These are phyloP conservation scores for Centrapalus pauciflorus DNA, from an alignment of 129 eudicot species.

Conservation along the genomic window DNA sequence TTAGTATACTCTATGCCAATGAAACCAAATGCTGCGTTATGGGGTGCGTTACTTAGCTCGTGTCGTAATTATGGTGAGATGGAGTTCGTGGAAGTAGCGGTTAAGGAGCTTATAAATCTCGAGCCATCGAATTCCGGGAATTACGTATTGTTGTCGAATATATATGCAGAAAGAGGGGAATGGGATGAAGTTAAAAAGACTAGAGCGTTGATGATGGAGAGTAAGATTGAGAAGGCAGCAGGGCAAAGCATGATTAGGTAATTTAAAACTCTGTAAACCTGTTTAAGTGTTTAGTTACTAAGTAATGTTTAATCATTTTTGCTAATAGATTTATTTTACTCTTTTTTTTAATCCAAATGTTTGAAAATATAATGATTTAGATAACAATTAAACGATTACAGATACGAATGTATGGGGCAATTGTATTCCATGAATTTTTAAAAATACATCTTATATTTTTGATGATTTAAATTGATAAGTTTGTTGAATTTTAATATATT, in stretches of 20 bases:
- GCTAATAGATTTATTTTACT: no score
- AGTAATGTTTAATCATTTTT: no score
- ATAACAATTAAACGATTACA: no score
- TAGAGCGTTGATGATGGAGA: conserved; percentile 58
- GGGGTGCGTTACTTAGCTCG: conserved; percentile 83
- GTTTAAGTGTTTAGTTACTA: no score
- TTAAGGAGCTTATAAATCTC: conserved; percentile 54
- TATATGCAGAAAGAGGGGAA: conserved; percentile 76
- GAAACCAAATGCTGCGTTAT: conserved; percentile 77
- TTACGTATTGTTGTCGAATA: conserved; percentile 75
- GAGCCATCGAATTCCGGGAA: conserved; percentile 94
- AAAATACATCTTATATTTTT: no score
- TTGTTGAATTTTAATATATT: no score
- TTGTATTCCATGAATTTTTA: no score
- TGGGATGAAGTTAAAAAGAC: conserved; percentile 81
- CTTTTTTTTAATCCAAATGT: no score
- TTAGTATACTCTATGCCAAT: conserved; percentile 54
- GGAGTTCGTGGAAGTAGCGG: conserved; percentile 72
- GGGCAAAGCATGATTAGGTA: conserved; percentile 65
- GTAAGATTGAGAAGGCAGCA: conserved; percentile 42
- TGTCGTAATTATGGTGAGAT: conserved; percentile 52
- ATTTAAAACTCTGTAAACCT: no score
- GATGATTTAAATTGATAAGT: no score
- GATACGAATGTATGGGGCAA: no score
- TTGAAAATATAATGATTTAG: no score